Evolutionary conservation across 1,284 basidiomycete genomes (phyloP).

Genomic region (Ganoderma lucidum): DNA sequence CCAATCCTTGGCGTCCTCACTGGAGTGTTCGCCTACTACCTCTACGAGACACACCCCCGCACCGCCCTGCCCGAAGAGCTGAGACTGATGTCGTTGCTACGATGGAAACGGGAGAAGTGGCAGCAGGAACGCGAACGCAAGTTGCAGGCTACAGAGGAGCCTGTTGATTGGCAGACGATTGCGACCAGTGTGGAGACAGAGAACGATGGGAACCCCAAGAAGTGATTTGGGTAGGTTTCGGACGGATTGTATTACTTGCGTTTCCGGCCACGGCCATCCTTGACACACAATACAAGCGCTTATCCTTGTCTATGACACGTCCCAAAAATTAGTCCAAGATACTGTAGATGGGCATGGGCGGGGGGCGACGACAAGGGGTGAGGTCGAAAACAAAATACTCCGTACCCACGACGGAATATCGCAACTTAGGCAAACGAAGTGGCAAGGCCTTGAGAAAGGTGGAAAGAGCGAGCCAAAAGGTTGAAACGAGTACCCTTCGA

Average conservation of each 20-base stretch:
- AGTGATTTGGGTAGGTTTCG: neutral
- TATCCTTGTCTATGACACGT: neutral
- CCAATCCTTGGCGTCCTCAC: slow-evolving; percentile 85
- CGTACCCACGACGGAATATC: neutral
- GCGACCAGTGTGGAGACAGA: slow-evolving; percentile 25
- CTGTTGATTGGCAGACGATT: slow-evolving; percentile 28
- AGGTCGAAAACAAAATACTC: too few relatives aligned
- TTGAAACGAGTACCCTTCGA: too few relatives aligned
- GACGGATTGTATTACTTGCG: neutral
- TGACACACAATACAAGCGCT: neutral
- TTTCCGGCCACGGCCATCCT: neutral
- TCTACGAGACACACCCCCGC: slow-evolving; percentile 87
- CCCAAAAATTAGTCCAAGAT: neutral
- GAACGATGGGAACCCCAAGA: neutral
- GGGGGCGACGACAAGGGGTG: too few relatives aligned
- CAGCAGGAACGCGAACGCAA: slow-evolving; percentile 37
- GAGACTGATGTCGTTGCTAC: slow-evolving; percentile 65
- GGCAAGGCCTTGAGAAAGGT: neutral
- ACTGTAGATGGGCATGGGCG: too few relatives aligned
- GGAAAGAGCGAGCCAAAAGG: too few relatives aligned
- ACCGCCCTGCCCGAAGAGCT: slow-evolving; percentile 75
- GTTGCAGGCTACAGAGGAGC: slow-evolving; percentile 23
- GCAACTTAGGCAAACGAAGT: neutral
- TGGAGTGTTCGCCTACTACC: slow-evolving; percentile 82
- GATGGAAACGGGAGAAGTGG: slow-evolving; percentile 59